Evolutionary conservation across 2,329 filamentous ascomycete genomes (phyloP), one percentile per base, ranked within the genome.

Genomic region (Pseudopyricularia javanii): DNA sequence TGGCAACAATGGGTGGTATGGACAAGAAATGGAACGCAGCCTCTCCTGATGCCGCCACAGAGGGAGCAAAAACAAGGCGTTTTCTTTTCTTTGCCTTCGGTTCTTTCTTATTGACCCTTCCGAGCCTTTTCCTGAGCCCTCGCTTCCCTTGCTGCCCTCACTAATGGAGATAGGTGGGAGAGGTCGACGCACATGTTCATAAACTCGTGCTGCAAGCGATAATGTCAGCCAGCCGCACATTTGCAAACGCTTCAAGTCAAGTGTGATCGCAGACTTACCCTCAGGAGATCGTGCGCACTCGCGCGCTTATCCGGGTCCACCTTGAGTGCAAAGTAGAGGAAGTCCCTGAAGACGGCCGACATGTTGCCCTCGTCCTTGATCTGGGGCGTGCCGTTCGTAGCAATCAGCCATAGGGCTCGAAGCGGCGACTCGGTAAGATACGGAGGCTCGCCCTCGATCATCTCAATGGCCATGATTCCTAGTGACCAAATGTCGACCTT

Each of bases 401-500:
- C 93, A 66, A 98, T 98, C 61, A 98, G 72, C 77, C 93, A 98
- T 35, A 98, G 76, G 1, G 93, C 93, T 56, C 91, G 83, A 24
- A 98, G 76, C 5, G 93, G 93, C 35, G 89, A 94, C 68, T 98
- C 93, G 37, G 91, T 97, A 55, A 98, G 76, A 66, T 97, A 98
- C 24, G 93, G 93, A 12, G 93, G 93, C 68, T 97, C 93, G 66
- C 91, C 93, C 71, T 97, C 93, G 59, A 98, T 95, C 93, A 98
- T 98, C 70, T 98, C 93, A 63, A 98, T 97, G 7, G 93, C 90
- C 93, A 98, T 97, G 71, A 98, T 98, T 55, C 93, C 93, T 47
- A 98, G 74, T 55, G 88, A 95, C 93, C 93, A 98, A 60, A 98
- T 96, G 64, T 98, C 93, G 53, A 98, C 91, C 70, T 97, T 98